Evolutionary conservation across 495 filamentous ascomycete species (phyloP).

Genomic region (Annulohypoxylon bovei): DNA sequence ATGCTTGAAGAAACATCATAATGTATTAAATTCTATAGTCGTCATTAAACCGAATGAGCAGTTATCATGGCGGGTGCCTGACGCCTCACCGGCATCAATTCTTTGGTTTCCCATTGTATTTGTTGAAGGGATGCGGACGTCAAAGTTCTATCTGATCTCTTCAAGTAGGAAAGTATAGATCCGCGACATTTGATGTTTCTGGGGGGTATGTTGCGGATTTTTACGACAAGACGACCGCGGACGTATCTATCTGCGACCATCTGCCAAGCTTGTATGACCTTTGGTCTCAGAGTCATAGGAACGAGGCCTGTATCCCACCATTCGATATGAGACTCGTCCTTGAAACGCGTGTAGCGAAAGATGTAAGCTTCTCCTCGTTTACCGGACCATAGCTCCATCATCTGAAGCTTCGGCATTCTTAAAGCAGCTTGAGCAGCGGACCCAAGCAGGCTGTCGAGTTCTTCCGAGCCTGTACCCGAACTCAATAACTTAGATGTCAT

Average conservation of each 20-base stretch:
- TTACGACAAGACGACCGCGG: background rate
- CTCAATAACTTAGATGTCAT: background rate
- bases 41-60: background rate
- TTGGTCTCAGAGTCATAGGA: background rate
- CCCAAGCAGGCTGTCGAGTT: background rate
- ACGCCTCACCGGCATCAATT: background rate
- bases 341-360: background rate
- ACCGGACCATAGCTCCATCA: slow-evolving; percentile 11
- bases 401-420: slow-evolving; percentile 9
- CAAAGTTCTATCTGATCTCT: background rate
- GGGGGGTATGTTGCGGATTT: background rate
- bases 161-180: background rate
- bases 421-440: background rate
- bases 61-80: background rate
- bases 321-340: background rate
- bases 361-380: background rate
- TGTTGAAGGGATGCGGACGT: background rate
- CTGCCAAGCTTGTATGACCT: background rate
- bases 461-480: too few species aligned
- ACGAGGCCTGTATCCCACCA: background rate
- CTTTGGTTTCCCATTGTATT: background rate
- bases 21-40: background rate
- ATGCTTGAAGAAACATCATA: background rate
- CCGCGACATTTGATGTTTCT: background rate
- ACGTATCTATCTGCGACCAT: background rate